Conservation (phyloP, 768 basidiomycete genomes). For the Trametopsis cervina region DNA sequence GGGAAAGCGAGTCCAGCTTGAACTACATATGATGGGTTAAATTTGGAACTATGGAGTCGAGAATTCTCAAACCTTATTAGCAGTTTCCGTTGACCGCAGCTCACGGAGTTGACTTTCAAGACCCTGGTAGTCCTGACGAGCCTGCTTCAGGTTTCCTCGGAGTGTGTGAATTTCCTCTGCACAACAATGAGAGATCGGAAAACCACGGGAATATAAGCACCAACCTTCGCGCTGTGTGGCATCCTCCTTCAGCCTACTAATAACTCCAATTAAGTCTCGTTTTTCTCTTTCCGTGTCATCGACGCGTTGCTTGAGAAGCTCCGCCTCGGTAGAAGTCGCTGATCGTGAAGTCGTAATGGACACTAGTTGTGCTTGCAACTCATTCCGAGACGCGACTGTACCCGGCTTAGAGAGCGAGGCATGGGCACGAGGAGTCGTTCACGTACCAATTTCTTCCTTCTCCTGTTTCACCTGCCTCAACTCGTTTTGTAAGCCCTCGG, state of each 20-base stretch:
- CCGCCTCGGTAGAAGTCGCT: slow-evolving; percentile 56
- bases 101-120: slow-evolving; percentile 67
- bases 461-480: slow-evolving; percentile 50
- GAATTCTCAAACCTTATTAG: slow-evolving; percentile 61
- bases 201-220: slow-evolving; percentile 11
- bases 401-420: slow-evolving; percentile 16
- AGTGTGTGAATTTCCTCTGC: slow-evolving; percentile 69
- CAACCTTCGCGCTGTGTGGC: slow-evolving; percentile 67
- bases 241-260: slow-evolving; percentile 79
- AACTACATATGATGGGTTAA: slow-evolving; percentile 42
- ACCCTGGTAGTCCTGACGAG: slow-evolving; percentile 63
- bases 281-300: slow-evolving; percentile 87
- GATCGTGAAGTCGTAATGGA: slow-evolving; percentile 52
- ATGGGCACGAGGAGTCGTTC: background rate
- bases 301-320: slow-evolving; percentile 48
- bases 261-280: slow-evolving; percentile 76
- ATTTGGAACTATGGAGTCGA: background rate
- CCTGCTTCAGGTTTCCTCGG: slow-evolving; percentile 63
- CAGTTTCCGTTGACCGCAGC: slow-evolving; percentile 65
- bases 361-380: slow-evolving; percentile 49
- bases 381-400: slow-evolving; percentile 38
- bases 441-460: slow-evolving; percentile 60
- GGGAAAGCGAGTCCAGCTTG: slow-evolving; percentile 76
- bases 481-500: slow-evolving; percentile 50
- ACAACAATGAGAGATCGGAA: background rate